Percentiles rank a stretch among this genome's conserved stretches.
Conservation (phyloP, 257 asterid species). For the Nicotiana benthamiana region DNA sequence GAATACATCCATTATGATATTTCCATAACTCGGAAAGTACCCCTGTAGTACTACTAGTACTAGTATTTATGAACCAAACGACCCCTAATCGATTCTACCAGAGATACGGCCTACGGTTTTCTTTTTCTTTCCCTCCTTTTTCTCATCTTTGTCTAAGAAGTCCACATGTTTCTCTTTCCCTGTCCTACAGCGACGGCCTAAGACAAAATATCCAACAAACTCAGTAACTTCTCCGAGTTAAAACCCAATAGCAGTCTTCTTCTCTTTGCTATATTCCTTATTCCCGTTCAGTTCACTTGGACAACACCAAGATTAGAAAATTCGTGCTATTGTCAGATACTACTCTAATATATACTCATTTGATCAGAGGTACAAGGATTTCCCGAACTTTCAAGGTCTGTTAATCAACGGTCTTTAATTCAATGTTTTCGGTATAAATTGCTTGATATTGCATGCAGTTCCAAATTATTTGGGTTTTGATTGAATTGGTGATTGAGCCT, state of each 20-base stretch:
- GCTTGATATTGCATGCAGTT: neutral
- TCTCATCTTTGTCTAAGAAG: neutral
- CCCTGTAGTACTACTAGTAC: too few relatives aligned
- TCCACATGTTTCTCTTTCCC: neutral
- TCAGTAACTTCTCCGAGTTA: neutral
- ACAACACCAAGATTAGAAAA: neutral
- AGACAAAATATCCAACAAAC: neutral
- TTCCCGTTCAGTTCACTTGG: constrained; percentile 1
- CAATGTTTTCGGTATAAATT: neutral
- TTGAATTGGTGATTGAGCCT: neutral
- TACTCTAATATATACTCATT: neutral
- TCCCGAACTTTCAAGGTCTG: neutral
- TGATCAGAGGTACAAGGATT: neutral
- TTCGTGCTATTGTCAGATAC: neutral
- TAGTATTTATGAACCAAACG: neutral
- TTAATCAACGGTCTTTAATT: neutral
- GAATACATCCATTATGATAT: too few relatives aligned
- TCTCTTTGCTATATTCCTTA: neutral
- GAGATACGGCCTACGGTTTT: neutral
- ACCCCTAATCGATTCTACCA: neutral
- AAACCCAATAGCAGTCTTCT: neutral
- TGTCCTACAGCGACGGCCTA: neutral
- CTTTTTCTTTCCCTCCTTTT: neutral
- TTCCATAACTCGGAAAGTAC: neutral
- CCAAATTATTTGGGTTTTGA: neutral